Base-by-base conservation (phyloP, 164 flowering plant species). In the Magnolia officinalis region DNA sequence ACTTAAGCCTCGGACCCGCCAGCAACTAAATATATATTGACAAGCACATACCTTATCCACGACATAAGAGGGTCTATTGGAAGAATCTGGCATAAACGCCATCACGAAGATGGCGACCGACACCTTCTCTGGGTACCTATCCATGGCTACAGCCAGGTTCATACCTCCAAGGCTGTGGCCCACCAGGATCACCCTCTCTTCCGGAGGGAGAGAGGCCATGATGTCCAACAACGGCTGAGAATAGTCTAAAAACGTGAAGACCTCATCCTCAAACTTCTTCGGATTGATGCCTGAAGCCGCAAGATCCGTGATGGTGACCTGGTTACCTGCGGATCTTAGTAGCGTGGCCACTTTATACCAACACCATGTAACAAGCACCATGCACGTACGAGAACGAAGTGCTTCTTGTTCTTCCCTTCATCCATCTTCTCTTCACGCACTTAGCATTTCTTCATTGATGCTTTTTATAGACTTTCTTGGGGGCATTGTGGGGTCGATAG, bases 341-440 rank as follows among this genome's bases (percentile, higher is more conserved):
- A 58, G 70, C 0, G 86, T 81, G 14, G 77, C 81, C 7, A 88
- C 58, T 77, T 88, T 89, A 83, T 85, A 80, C 92, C 91, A 90
- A 58, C 79, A 55, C 92, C 94, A 90, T 0, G 88, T 86, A 89
- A 78, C 88, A 72, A 1, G 79, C 81, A 7, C 91, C 91, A 77
- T 90, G 94, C 0, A 90, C 89, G 94, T 0, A 90, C 89, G 5
- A 89, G 82, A 14, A 90, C 86, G 64, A 89, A 87, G 63, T 89
- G 92, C 67, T 18, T 37, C 50, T 1, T 26, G 29, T 26, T 26
- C 16, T 24, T 52, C 58, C 58, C 14, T 52, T 52, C 58, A 52
- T 52, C 58, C 14, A 8, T 52, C 1, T 52, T 52, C 6, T 52
- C 58, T 52, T 52, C 7, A 8, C 58, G 9, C 58, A 8, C 58